Evolutionary conservation across 129 eudicot species (phyloP).

Genomic region (Silybum marianum): DNA sequence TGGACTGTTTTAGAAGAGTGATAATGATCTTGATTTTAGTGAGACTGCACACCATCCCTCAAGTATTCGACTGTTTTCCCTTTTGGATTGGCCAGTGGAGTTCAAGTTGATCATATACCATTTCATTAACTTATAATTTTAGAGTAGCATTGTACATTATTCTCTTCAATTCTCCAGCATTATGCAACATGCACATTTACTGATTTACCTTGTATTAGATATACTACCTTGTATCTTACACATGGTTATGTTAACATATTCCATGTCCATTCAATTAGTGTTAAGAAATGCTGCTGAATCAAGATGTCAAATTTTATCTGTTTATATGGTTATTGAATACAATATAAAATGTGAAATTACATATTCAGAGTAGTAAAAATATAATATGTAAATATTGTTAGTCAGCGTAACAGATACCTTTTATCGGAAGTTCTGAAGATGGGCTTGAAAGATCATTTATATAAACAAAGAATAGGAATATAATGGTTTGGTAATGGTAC

Average conservation of each 20-base stretch:
- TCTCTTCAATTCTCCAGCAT: neutral
- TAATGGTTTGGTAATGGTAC: neutral
- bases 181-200: neutral
- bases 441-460: neutral
- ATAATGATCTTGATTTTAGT: neutral
- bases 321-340: neutral
- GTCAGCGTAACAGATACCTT: neutral
- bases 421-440: neutral
- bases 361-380: neutral
- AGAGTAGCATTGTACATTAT: conserved; percentile 3
- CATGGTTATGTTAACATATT: neutral
- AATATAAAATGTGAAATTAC: neutral
- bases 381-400: neutral
- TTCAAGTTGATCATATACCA: neutral
- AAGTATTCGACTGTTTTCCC: conserved; percentile 2
- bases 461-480: neutral
- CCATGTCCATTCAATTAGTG: neutral
- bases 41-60: neutral
- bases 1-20: neutral
- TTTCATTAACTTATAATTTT: neutral
- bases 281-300: neutral
- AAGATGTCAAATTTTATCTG: neutral
- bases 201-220: neutral
- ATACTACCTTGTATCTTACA: neutral
- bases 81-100: neutral